Evolutionary conservation across 2,329 filamentous ascomycete genomes (phyloP), one percentile per base, ranked within the genome.

Genomic region (Colletotrichum musicola): DNA sequence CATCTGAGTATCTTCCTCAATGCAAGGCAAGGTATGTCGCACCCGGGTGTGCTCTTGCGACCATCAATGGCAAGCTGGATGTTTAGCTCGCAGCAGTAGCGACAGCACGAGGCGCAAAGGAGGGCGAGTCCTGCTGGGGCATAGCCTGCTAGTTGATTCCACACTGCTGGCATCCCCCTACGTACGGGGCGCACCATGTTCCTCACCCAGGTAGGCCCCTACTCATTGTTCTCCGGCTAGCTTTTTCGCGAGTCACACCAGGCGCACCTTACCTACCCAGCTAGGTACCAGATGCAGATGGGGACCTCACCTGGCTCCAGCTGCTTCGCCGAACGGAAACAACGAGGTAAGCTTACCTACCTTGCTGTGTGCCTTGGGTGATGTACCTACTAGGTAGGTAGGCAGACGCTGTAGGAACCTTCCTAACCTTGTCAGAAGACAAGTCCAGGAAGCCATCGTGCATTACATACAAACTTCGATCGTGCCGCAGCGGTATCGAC

Each of bases 81-180:
- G 18, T 10, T n/a, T 30, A 58, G 55, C 55, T 47, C 40, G 55
- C 55, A 22, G 55, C 40, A 46, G 42, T 35, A 47, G 55, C 35
- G 38, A 14, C 22, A 53, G 50, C 16, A 4, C 49, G 12, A 38
- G 40, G 22, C 22, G 50, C 54, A 16, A 53, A 66, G 51, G 64
- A 30, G 42, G 25, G 27, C 46, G 38, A 53, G 18, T 20, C 27
- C 47, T 51, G 58, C 58, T 30, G 47, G 54, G 64, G 61, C 42
- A 53, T 13, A 58, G 62, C 64, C 61, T 54, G 53, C 47, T 58
- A 68, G 46, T 44, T 42, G 30, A 35, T 51, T 22, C 35, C 22
- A 55, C 25, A 25, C 30, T 30, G 38, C 62, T 44, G 27, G 54
- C 61, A 60, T 59, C 54, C 42, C 61, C 64, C 55, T 65, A 68